Conservation (phyloP, 331 rosid genomes). For the Malus hybrid region DNA sequence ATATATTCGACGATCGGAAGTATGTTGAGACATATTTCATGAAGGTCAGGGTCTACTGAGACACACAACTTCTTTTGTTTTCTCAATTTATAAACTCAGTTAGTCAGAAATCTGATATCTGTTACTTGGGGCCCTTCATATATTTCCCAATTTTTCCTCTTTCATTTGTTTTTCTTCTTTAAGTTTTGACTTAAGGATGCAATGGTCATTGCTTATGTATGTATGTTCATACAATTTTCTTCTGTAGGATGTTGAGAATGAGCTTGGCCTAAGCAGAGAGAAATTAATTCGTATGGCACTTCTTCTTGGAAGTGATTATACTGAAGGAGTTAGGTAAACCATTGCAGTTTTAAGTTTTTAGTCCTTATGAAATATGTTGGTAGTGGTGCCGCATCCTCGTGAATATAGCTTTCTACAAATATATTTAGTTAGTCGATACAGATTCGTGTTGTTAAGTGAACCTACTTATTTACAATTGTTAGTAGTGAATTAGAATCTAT, state of each 20-base stretch:
- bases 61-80: background rate
- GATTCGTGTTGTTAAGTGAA: background rate
- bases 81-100: background rate
- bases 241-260: constrained; percentile 77
- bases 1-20: constrained; percentile 94
- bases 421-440: background rate
- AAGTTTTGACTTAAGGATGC: background rate
- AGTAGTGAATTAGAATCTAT: constrained; percentile 15
- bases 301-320: constrained; percentile 96
- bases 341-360: constrained; percentile 1
- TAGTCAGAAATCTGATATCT: background rate
- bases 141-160: background rate
- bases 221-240: constrained; percentile 2
- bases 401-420: background rate
- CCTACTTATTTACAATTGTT: background rate
- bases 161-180: background rate
- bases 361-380: constrained; percentile 18
- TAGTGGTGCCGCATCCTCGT: constrained; percentile 6
- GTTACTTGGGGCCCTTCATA: background rate
- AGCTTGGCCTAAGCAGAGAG: constrained; percentile 81
- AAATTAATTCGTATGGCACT: constrained; percentile 78
- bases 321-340: constrained; percentile 86
- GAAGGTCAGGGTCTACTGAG: constrained; percentile 52
- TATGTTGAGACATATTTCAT: constrained; percentile 91
- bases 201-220: background rate